phyloP scores from a whole-genome alignment of 164 flowering plant species.

The Vitis amurensis region DNA sequence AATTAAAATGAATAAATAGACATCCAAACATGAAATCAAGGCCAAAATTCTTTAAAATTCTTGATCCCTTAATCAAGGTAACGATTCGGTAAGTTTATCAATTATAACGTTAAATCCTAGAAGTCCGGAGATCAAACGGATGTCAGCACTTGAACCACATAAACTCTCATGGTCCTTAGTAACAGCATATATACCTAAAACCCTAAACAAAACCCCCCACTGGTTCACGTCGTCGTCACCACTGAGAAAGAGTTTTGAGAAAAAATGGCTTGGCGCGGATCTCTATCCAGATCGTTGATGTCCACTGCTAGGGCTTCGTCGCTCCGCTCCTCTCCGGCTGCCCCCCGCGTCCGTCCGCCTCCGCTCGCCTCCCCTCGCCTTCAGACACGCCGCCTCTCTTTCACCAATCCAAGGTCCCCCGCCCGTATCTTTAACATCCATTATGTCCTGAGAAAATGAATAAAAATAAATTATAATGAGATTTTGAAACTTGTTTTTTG shows the following conservation, averaged over 20 bases:
- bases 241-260: not conserved
- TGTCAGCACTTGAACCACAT: no score
- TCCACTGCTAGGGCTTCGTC: constrained; percentile 60
- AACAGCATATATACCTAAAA: not conserved
- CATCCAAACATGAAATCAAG: no score
- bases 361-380: constrained; percentile 43
- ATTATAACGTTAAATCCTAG: no score
- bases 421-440: not conserved
- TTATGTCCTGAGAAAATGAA: not conserved
- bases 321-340: constrained; percentile 48
- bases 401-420: constrained; percentile 54
- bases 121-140: no score
- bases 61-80: no score
- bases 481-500: not conserved
- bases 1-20: no score
- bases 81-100: no score
- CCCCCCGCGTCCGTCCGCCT: constrained; percentile 63
- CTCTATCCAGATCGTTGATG: constrained; percentile 58
- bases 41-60: no score
- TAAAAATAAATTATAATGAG: not conserved
- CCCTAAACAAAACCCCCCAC: constrained; percentile 15
- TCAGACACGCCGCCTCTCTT: constrained; percentile 53
- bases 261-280: constrained; percentile 87
- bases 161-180: no score
- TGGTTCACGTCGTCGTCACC: not conserved